Evolutionary conservation across 1,284 basidiomycete genomes (phyloP).

Genomic region (Rhodotorula sp.): DNA sequence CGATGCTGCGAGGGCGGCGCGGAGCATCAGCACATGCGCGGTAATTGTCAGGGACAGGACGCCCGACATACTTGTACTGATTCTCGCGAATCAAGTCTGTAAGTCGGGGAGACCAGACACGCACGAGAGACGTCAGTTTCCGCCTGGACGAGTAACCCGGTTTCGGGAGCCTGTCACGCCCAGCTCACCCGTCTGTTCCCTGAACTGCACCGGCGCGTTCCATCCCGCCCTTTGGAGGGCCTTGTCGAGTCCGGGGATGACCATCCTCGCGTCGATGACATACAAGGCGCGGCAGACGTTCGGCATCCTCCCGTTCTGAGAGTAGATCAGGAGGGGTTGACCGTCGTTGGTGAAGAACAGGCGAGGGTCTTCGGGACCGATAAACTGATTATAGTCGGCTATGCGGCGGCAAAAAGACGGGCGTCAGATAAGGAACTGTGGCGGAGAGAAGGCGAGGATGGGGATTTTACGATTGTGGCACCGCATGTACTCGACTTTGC

Average conservation of each 20-base stretch:
- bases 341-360: slow-evolving; percentile 36
- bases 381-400: slow-evolving; percentile 23
- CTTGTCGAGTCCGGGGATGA: slow-evolving; percentile 25
- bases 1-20: slow-evolving; percentile 5
- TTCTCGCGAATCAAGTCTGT: slow-evolving; percentile 28
- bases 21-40: background rate
- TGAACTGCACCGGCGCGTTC: slow-evolving; percentile 28
- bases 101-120: background rate
- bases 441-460: background rate
- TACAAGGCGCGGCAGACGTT: slow-evolving; percentile 29
- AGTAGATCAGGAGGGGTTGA: slow-evolving; percentile 26
- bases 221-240: slow-evolving; percentile 29
- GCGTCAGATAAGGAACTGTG: background rate
- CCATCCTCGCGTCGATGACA: slow-evolving; percentile 34
- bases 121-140: too few species aligned
- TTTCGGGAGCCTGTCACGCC: too few species aligned
- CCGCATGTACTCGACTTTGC: slow-evolving; percentile 29
- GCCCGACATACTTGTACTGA: background rate
- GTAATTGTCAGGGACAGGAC: too few species aligned
- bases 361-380: slow-evolving; percentile 34
- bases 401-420: background rate
- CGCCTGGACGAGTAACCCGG: too few species aligned
- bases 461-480: slow-evolving; percentile 10
- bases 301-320: slow-evolving; percentile 29
- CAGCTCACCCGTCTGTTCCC: slow-evolving; percentile 30